Evolutionary conservation across 1,284 basidiomycete species (phyloP).

Genomic region (Moesziomyces antarcticus): DNA sequence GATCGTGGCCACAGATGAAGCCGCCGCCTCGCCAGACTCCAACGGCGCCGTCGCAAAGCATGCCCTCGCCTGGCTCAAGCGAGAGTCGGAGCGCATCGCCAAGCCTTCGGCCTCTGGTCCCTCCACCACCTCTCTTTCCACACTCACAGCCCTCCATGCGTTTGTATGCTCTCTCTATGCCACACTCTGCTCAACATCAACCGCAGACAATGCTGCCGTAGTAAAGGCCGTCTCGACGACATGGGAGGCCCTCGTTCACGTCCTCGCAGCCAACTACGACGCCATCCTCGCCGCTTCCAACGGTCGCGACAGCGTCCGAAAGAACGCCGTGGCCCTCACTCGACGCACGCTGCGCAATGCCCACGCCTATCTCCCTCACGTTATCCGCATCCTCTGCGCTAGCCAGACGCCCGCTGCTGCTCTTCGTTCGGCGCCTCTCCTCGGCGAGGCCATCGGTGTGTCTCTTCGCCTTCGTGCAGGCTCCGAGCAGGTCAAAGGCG

Average conservation of each 20-base stretch:
- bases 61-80: slow-evolving; percentile 78
- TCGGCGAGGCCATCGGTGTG: slow-evolving; percentile 55
- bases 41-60: slow-evolving; percentile 74
- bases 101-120: slow-evolving; percentile 31
- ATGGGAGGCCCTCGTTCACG: slow-evolving; percentile 41
- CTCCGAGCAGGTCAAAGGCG: slow-evolving; percentile 51
- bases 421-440: slow-evolving; percentile 35
- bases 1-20: slow-evolving; percentile 73
- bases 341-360: slow-evolving; percentile 46
- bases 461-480: slow-evolving; percentile 51
- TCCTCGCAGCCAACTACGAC: slow-evolving; percentile 52
- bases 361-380: slow-evolving; percentile 36
- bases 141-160: slow-evolving; percentile 78
- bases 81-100: slow-evolving; percentile 72
- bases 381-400: slow-evolving; percentile 43
- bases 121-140: slow-evolving; percentile 62
- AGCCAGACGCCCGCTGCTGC: slow-evolving; percentile 34
- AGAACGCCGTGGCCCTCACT: slow-evolving; percentile 37
- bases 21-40: slow-evolving; percentile 64
- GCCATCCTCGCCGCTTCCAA: slow-evolving; percentile 26
- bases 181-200: slow-evolving; percentile 69
- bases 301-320: slow-evolving; percentile 23
- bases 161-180: slow-evolving; percentile 78
- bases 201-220: slow-evolving; percentile 15
- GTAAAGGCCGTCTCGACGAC: slow-evolving; percentile 16